Evolutionary conservation across 306 rosid genomes (phyloP), one percentile per base, ranked within the genome.

Genomic region (Cicer yamashitae): DNA sequence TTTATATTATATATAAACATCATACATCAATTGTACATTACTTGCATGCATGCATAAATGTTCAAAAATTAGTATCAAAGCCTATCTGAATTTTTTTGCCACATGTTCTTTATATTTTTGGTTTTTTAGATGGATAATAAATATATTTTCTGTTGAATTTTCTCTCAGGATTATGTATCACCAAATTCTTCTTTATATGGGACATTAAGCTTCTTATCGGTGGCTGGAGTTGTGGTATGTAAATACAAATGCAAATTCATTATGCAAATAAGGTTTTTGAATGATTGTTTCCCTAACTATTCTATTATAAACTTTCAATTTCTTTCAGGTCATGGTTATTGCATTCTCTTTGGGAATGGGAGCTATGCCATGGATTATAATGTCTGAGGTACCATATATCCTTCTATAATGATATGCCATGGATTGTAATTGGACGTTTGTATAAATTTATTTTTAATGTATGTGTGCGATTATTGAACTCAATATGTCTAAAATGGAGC

Each of bases 301-400:
- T 62, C 61, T 40, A 41, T 59, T 4, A 59, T 69, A 65, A 79
- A 60, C 70, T 65, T 77, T 18, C 76, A 74, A 60, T 78, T 12
- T 67, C 81, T 71, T 81, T 76, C 73, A 91, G 98, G 96, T 87
- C 67, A 83, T 94, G 97, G 97, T 94, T 44, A 81, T 83, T 73
- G 12, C 90, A 40, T 94, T 94, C 85, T 94, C 99, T 66, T 70
- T 94, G 79, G 99, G 99, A 77, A 0, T 94, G 70, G 99, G 99
- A 83, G 96, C 96, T 70, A 94, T 94, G 86, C 99, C 99, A 67
- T 94, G 97, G 99, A 70, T 94, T 76, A 94, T 94, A 89, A 94
- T 94, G 97, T 94, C 99, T 13, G 99, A 94, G 97, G 99, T 94
- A 91, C 73, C 79, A 17, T 47, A 43, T 37, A 9, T 11, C 38